phyloP scores from a whole-genome alignment of 176 grass and related monocot species.

The Poa pratensis region DNA sequence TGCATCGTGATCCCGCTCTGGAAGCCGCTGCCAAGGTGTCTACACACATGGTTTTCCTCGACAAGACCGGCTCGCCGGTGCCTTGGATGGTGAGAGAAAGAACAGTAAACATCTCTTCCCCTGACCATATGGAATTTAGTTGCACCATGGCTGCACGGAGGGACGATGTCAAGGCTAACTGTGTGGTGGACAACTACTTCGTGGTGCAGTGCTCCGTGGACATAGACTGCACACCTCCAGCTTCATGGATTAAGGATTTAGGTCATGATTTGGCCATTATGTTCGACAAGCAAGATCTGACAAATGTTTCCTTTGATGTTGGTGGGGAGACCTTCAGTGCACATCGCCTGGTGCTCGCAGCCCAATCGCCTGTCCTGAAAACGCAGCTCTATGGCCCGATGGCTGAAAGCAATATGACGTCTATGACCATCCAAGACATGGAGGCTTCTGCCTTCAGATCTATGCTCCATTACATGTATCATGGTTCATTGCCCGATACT shows the following conservation, averaged over 20 bases:
- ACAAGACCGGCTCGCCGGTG: not conserved
- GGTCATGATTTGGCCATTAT: not conserved
- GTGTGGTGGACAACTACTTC: conserved; percentile 21
- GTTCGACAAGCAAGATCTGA: not conserved
- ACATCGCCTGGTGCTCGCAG: conserved; percentile 28
- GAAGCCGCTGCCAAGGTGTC: not conserved
- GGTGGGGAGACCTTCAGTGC: not conserved
- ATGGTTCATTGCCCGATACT: not conserved
- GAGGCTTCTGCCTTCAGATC: not conserved
- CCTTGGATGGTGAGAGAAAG: no score
- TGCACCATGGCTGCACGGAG: not conserved
- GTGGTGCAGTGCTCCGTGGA: not conserved
- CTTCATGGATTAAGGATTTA: not conserved
- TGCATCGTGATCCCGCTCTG: not conserved
- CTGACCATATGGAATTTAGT: no score
- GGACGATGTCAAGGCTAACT: not conserved
- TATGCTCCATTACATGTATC: conserved; percentile 45
- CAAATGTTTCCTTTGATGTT: conserved; percentile 1
- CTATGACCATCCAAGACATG: conserved; percentile 16
- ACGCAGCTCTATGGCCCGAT: not conserved
- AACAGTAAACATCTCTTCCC: not conserved
- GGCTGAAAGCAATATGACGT: not conserved
- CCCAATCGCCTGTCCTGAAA: not conserved
- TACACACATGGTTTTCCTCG: not conserved
- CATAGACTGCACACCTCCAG: not conserved